Percentiles rank a stretch among this genome's conserved stretches.
Evolutionary conservation across 169 alveolate genomes (phyloP).

Genomic region (Theileria luwenshuni): DNA sequence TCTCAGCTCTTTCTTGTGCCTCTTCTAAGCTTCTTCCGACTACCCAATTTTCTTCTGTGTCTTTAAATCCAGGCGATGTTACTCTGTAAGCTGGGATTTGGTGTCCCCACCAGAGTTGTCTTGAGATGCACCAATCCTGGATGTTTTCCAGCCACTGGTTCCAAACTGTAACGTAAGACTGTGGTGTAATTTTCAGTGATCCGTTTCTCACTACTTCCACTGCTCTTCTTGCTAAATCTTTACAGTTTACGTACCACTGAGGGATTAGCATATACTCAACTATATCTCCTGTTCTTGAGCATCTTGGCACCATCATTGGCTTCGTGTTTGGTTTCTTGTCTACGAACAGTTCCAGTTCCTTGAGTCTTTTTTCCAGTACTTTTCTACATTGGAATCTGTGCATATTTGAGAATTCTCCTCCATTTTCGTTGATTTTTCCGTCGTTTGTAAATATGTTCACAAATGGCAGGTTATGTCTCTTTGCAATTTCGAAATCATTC

Average conservation of each 20-base stretch:
- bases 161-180: constrained; percentile 94
- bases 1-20: constrained; percentile 49
- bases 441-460: constrained; percentile 93
- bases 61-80: constrained; percentile 47
- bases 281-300: constrained; percentile 97
- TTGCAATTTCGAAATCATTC: constrained; percentile 97
- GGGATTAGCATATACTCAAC: constrained; percentile 98
- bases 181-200: constrained; percentile 92
- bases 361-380: constrained; percentile 89
- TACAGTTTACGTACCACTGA: constrained; percentile 98
- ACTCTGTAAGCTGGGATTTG: constrained; percentile 97
- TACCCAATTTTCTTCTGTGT: constrained; percentile 45
- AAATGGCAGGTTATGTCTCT: constrained; percentile 88
- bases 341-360: constrained; percentile 84
- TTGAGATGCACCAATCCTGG: constrained; percentile 99
- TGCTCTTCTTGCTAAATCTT: constrained; percentile 91
- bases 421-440: constrained; percentile 93
- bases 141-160: constrained; percentile 96
- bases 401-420: constrained; percentile 94
- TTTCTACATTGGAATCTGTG: constrained; percentile 95
- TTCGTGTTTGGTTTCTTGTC: constrained; percentile 88
- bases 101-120: constrained; percentile 99
- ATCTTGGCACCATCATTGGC: constrained; percentile 95
- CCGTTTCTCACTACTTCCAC: constrained; percentile 89
- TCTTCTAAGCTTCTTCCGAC: constrained; percentile 48